A percentile compares a stretch with the other conserved stretches of the same genome.
Conservation (phyloP, 164 flowering plant genomes). For the Stephania yunnanensis region DNA sequence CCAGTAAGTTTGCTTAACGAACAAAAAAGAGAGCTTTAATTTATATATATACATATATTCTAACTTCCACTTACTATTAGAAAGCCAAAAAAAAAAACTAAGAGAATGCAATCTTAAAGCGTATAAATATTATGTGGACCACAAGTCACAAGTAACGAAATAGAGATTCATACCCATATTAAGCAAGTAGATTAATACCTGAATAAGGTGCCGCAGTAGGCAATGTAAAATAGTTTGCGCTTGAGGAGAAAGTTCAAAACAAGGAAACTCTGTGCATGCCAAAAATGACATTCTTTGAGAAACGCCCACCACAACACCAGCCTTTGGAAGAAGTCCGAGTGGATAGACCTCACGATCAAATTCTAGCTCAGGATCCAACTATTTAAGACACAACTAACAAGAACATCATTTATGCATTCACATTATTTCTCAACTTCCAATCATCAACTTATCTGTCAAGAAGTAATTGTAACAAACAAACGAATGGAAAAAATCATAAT, state of each 20-base stretch:
- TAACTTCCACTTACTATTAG: not conserved
- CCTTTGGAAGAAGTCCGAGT: constrained; percentile 94
- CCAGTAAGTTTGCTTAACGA: not conserved
- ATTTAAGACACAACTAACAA: constrained; percentile 7
- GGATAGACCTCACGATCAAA: constrained; percentile 99
- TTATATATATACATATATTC: not conserved
- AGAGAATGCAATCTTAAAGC: not conserved
- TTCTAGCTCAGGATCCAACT: constrained; percentile 99
- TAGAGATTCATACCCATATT: not conserved
- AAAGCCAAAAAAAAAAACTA: not conserved
- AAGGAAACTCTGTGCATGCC: constrained; percentile 93
- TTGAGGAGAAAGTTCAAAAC: constrained; percentile 97
- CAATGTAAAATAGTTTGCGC: constrained; percentile 99
- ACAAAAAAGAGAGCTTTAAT: not conserved
- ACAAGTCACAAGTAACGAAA: not conserved
- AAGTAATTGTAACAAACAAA: not conserved
- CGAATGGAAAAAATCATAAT: not conserved
- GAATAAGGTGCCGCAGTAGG: constrained; percentile 94
- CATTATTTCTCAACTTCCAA: not conserved
- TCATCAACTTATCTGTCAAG: not conserved
- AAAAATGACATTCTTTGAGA: constrained; percentile 95
- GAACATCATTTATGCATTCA: not conserved
- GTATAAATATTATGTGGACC: not conserved
- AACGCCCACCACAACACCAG: constrained; percentile 95
- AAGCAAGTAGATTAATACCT: constrained; percentile 38